Evolutionary conservation across 1,284 basidiomycete genomes (phyloP).

Genomic region (Neotropicomus parvogracilis): DNA sequence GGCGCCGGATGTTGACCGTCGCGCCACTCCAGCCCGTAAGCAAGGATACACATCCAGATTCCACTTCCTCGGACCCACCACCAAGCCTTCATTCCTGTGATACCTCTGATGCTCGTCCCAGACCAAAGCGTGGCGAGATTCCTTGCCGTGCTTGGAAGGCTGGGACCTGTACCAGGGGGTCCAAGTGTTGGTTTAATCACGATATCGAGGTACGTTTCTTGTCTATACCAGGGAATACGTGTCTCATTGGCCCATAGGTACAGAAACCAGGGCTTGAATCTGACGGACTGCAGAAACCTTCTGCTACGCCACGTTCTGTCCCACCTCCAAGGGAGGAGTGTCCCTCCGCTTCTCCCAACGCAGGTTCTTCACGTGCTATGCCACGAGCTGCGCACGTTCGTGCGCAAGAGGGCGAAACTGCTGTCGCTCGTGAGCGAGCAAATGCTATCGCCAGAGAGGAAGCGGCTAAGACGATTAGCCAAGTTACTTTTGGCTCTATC

Average conservation of each 20-base stretch:
- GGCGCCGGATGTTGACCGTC: background rate
- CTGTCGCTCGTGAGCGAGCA: conserved; percentile 18
- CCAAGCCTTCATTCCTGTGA: background rate
- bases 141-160: conserved; percentile 32
- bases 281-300: background rate
- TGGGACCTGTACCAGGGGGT: conserved; percentile 30
- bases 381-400: background rate
- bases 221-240: background rate
- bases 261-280: conserved; percentile 6
- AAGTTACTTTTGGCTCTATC: conserved; percentile 45
- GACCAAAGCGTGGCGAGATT: conserved; percentile 18
- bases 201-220: conserved; percentile 25
- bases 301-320: background rate
- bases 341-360: background rate
- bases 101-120: conserved; percentile 18
- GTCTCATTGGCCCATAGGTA: background rate
- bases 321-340: background rate
- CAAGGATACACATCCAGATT: background rate
- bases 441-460: conserved; percentile 28
- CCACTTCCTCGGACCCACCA: background rate
- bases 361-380: background rate
- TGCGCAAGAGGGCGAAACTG: conserved; percentile 6
- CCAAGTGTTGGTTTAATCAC: conserved; percentile 26
- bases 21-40: background rate
- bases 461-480: conserved; percentile 38